Evolutionary conservation across 176 grass and related monocot species (phyloP), one percentile per base, ranked within the genome.

Genomic region (Saccharum officinarum): DNA sequence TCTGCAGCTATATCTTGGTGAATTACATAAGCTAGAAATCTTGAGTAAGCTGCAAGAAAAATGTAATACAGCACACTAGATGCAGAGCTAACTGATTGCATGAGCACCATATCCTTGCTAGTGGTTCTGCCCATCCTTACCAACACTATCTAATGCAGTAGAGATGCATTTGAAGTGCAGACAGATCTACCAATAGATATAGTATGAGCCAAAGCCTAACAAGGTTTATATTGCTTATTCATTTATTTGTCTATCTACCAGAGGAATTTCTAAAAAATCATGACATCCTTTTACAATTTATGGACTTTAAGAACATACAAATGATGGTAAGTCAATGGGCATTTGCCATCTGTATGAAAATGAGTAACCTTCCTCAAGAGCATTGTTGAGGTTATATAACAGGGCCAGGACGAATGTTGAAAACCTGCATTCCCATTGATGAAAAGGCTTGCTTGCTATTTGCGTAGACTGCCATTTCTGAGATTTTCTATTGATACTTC

Each of bases 151-250:
- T 62, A 62, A 73, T 61, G 67, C 45, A 66, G 68, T 26, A 28
- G 15, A 31, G 50, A 61, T n/a, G 36, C 34, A 26, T 60, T 82
- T 72, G 36, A 25, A 60, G 68, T 45, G 52, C 36, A 26, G 5
- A 59, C 13, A 23, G 36, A 60, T 59, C 1, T 69, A 45, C 12
- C 63, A 38, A 52, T 25, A 81, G 18, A 69, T 37, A 50, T 1
- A 69, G 25, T 52, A 39, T 37, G 20, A 54, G 3, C 10, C 44
- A 52, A 50, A 69, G 18, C 22, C 44, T 81, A 81, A 52, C 64
- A 31, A 81, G 68, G 30, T 69, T 69, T 69, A 55, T 81, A 25
- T 69, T 81, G 44, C 64, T 52, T 42, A 63, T 78, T 42, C 30
- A n/a, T 30, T 16, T 5, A 20, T 18, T 20, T 79, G 14, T 64